phyloP scores from a whole-genome alignment of 768 basidiomycete species.

The Leccinum rimulosum region DNA sequence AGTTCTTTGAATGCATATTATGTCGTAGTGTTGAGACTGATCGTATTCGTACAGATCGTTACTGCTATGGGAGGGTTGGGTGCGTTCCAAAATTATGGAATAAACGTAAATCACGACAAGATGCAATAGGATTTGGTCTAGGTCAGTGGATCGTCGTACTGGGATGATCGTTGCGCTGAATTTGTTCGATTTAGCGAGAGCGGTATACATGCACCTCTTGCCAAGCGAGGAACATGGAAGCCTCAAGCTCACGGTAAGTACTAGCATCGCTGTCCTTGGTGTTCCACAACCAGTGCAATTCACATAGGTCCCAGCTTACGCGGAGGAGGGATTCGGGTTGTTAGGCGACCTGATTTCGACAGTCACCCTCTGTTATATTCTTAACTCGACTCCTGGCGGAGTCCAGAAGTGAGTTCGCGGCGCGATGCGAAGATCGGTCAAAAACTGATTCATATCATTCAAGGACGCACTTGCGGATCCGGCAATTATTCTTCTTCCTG shows the following conservation, averaged over 20 bases:
- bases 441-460: not conserved
- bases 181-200: not conserved
- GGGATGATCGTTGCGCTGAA: not conserved
- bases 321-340: slow-evolving; percentile 7
- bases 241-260: not conserved
- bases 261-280: not conserved
- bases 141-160: slow-evolving; percentile 2
- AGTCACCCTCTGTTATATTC: slow-evolving; percentile 9
- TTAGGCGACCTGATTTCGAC: slow-evolving; percentile 10
- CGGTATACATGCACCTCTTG: not conserved
- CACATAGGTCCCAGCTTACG: not conserved
- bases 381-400: slow-evolving; percentile 8
- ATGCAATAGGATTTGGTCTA: slow-evolving; percentile 4
- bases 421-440: not conserved
- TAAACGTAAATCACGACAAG: not conserved
- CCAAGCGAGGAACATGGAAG: not conserved
- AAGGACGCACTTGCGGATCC: slow-evolving; percentile 10
- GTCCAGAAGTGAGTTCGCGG: slow-evolving; percentile 3
- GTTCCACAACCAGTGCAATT: not conserved
- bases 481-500: slow-evolving; percentile 11
- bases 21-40: not conserved
- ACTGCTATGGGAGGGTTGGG: slow-evolving; percentile 5
- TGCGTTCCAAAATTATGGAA: not conserved
- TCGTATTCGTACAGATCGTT: not conserved
- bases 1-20: not conserved